Conservation (phyloP, 176 grass and related monocot species). For the Aechmea fasciata region DNA sequence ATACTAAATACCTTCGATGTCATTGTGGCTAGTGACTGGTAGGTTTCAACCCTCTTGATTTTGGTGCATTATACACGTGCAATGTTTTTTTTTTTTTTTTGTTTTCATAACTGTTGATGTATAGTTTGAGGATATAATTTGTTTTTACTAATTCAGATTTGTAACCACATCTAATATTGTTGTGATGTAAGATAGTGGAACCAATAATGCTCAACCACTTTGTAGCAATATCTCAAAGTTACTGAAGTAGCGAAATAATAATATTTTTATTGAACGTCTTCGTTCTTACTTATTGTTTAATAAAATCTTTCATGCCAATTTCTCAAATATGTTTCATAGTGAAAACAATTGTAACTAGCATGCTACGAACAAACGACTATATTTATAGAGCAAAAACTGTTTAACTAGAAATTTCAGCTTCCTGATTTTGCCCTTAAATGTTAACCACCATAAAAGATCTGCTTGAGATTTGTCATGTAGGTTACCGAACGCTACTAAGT, state of each 20-base stretch:
- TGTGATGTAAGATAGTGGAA: too few species aligned
- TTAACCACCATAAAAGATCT: neutral
- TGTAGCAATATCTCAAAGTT: too few species aligned
- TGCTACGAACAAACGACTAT: too few species aligned
- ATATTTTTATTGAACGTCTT: neutral
- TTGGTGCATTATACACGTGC: neutral
- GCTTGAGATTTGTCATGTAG: too few species aligned
- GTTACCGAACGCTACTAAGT: too few species aligned
- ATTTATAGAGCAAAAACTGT: neutral
- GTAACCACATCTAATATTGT: too few species aligned
- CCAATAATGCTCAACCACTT: too few species aligned
- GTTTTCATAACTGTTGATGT: neutral
- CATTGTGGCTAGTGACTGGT: constrained; percentile 98
- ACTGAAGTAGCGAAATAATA: too few species aligned
- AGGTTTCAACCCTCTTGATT: constrained; percentile 16
- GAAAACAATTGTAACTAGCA: too few species aligned
- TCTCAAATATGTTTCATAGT: too few species aligned
- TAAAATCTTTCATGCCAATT: too few species aligned
- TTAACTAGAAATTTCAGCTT: neutral
- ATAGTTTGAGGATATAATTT: constrained; percentile 2
- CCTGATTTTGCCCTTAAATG: neutral
- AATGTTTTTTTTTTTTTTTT: neutral
- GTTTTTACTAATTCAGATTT: neutral
- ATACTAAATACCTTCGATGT: constrained; percentile 60
- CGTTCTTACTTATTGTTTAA: too few species aligned